Conservation (phyloP, 352 stramenopile species). For the Thalassiosira pacifica region DNA sequence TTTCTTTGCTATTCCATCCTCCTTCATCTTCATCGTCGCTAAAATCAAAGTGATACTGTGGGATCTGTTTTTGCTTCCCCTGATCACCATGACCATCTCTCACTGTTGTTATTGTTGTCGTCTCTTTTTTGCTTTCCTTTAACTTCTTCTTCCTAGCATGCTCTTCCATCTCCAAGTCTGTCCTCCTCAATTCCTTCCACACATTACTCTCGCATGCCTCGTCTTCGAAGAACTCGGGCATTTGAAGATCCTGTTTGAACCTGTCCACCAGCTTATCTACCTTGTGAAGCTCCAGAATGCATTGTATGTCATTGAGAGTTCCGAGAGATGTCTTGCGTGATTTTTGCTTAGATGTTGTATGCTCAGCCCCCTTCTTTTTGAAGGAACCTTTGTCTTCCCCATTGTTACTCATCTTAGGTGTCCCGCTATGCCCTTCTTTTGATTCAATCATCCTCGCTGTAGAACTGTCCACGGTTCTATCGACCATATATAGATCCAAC, state of each 20-base stretch:
- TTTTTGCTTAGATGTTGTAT: slow-evolving; percentile 4
- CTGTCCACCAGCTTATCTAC: slow-evolving; percentile 65
- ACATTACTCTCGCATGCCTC: slow-evolving; percentile 42
- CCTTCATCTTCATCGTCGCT: too few species aligned
- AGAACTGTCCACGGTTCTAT: slow-evolving; percentile 57
- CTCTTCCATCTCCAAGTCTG: slow-evolving; percentile 55
- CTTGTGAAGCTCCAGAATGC: slow-evolving; percentile 58
- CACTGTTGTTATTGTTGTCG: too few species aligned
- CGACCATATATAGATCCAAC: slow-evolving; percentile 56
- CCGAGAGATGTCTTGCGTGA: slow-evolving; percentile 50
- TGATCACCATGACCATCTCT: slow-evolving; percentile 11
- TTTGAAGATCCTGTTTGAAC: slow-evolving; percentile 64
- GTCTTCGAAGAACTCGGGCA: slow-evolving; percentile 62
- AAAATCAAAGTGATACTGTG: slow-evolving; percentile 36
- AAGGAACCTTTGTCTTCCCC: slow-evolving; percentile 4
- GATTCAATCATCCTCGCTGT: slow-evolving; percentile 50
- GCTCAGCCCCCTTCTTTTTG: slow-evolving; percentile 6
- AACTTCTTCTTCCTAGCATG: slow-evolving; percentile 29
- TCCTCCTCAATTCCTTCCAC: slow-evolving; percentile 52
- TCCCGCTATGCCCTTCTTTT: slow-evolving; percentile 24
- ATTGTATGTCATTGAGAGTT: slow-evolving; percentile 61
- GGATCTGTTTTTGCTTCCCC: background rate
- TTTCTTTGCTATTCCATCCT: slow-evolving; percentile 19
- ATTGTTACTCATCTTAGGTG: background rate
- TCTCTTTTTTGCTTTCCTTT: slow-evolving; percentile 6